Evolutionary conservation across 2,329 filamentous ascomycete genomes (phyloP), one percentile per base, ranked within the genome.

Genomic region (Aspergillus costaricaensis): DNA sequence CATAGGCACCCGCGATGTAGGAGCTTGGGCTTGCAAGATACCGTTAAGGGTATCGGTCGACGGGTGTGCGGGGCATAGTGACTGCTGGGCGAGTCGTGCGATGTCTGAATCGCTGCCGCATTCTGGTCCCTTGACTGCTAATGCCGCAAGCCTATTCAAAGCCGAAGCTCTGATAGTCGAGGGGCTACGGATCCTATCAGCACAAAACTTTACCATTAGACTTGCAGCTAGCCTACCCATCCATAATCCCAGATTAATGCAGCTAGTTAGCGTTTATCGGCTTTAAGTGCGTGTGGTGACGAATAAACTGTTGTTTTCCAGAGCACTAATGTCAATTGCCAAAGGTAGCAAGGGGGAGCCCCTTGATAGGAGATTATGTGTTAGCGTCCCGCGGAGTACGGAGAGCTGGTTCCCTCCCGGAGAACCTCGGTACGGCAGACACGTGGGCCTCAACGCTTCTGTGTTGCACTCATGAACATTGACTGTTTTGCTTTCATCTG

Each of bases 61-160:
- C 10, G 67, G 64, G 51, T 67, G 65, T 12, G 65, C 43, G n/a
- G 60, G 63, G 32, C 61, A 65, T 52, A 69, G 64, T 32, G 72
- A 74, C 21, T 73, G 71, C 41, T 71, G 67, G 6, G 72, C 66
- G 30, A 80, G 70, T 36, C 76, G 73, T 41, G 69, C 65, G 50
- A 80, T 72, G 54, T 77, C 75, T 10, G 72, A 70, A 36, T 71
- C 68, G 55, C 67, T 65, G 60, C 70, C 68, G 43, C 57, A 64
- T 58, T 59, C 63, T 19, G 73, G 62, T 30, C 70, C 65, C 56
- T 73, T 72, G n/a, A 77, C 72, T 32, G 78, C 77, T 58, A 81
- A 67, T 6, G 69, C 68, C 32, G 79, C 79, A 47, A 81, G 75
- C 64, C 76, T 80, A 65, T 77, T 72, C 64, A 81, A 75, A 39